Conservation (phyloP, 805 yeast genomes). For the Blastobotrys americana region DNA sequence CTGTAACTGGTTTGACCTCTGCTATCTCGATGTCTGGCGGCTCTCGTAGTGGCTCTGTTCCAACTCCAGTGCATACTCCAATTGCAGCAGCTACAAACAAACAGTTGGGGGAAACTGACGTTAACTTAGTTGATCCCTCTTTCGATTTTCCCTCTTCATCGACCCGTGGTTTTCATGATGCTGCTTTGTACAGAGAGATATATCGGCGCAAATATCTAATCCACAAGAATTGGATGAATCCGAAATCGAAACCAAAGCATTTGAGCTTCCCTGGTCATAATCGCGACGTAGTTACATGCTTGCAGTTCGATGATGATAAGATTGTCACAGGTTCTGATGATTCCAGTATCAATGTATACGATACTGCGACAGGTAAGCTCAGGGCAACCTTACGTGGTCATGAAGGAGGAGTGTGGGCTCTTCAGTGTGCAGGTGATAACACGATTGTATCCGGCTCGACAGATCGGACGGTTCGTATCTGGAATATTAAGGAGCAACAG, state of each 20-base stretch:
- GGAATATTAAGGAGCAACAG: constrained; percentile 79
- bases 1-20: background rate
- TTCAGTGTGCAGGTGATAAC: constrained; percentile 64
- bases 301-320: constrained; percentile 85
- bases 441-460: constrained; percentile 91
- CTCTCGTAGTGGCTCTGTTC: constrained; percentile 3
- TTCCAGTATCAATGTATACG: constrained; percentile 69
- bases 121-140: no score
- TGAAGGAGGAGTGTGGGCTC: constrained; percentile 98
- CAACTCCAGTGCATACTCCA: constrained; percentile 4
- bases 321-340: constrained; percentile 93
- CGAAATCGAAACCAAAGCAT: constrained; percentile 58
- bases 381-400: constrained; percentile 68
- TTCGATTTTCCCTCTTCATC: constrained; percentile 19
- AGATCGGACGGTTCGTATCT: constrained; percentile 86
- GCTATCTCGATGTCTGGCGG: background rate
- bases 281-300: constrained; percentile 82
- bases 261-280: constrained; percentile 65
- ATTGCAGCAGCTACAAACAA: constrained; percentile 1
- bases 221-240: constrained; percentile 73
- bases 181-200: constrained; percentile 39
- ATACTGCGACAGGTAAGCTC: constrained; percentile 63
- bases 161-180: constrained; percentile 25
- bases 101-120: constrained; percentile 11
- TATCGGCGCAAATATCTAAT: constrained; percentile 55